These are phyloP conservation scores for Geum urbanum DNA, from an alignment of 306 rosid genomes.

Conservation along the genomic window DNA sequence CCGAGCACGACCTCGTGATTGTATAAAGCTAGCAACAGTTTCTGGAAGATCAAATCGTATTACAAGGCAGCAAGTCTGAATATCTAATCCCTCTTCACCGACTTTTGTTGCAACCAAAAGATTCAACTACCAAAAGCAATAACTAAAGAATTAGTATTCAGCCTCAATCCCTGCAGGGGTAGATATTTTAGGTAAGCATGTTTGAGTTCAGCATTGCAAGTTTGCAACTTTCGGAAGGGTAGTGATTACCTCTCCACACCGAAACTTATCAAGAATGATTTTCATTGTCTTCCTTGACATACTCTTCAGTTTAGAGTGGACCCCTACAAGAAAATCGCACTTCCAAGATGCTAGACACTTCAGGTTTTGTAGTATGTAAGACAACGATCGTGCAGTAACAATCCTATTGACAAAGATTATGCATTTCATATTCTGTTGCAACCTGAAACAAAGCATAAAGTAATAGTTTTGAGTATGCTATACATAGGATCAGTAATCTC, in stretches of 20 bases:
- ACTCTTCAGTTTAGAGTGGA: slow-evolving; percentile 68
- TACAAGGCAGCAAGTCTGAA: slow-evolving; percentile 94
- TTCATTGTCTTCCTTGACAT: slow-evolving; percentile 72
- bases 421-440: slow-evolving; percentile 65
- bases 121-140: slow-evolving; percentile 61
- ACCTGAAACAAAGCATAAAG: slow-evolving; percentile 43
- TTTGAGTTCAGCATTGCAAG: too few relatives aligned
- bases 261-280: slow-evolving; percentile 66
- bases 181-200: too few relatives aligned
- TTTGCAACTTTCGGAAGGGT: not conserved
- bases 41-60: slow-evolving; percentile 96
- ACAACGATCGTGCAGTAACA: slow-evolving; percentile 77
- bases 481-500: not conserved
- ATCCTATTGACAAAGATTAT: slow-evolving; percentile 89
- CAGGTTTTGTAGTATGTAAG: slow-evolving; percentile 58
- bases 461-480: not conserved
- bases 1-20: slow-evolving; percentile 98
- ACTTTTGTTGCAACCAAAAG: slow-evolving; percentile 92
- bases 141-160: slow-evolving; percentile 27
- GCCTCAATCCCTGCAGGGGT: slow-evolving; percentile 17
- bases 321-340: slow-evolving; percentile 78
- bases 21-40: slow-evolving; percentile 97
- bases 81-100: slow-evolving; percentile 99
- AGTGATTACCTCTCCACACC: slow-evolving; percentile 66
- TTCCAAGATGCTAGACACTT: slow-evolving; percentile 66